Percentiles rank a stretch among this genome's conserved stretches.
phyloP scores from a whole-genome alignment of 1,139 yeast species.

The Scheffersomyces segobiensis region DNA sequence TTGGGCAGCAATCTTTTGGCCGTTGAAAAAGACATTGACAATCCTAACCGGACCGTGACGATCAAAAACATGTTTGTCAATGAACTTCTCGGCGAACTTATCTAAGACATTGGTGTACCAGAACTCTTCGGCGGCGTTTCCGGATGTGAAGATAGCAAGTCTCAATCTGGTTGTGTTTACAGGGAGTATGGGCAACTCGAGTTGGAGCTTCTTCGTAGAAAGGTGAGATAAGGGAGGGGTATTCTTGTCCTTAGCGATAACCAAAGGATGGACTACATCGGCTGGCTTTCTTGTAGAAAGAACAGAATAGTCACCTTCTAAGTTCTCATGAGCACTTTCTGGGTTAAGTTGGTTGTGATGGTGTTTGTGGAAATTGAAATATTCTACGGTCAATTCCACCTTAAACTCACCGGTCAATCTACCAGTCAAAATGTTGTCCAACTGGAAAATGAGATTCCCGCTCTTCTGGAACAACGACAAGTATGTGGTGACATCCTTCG shows the following conservation, averaged over 20 bases:
- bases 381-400: slow-evolving; percentile 52
- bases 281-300: slow-evolving; percentile 31
- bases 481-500: slow-evolving; percentile 68
- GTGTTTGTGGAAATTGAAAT: slow-evolving; percentile 34
- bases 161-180: slow-evolving; percentile 58
- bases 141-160: slow-evolving; percentile 66
- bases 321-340: background rate
- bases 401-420: slow-evolving; percentile 63
- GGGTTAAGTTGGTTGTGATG: background rate
- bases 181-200: slow-evolving; percentile 41
- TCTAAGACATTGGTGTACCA: slow-evolving; percentile 74
- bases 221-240: slow-evolving; percentile 43
- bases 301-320: slow-evolving; percentile 8
- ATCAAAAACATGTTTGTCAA: slow-evolving; percentile 26
- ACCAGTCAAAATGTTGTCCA: slow-evolving; percentile 64
- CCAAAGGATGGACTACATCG: slow-evolving; percentile 32
- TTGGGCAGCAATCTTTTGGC: slow-evolving; percentile 46
- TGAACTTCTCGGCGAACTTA: slow-evolving; percentile 14
- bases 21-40: slow-evolving; percentile 53
- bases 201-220: slow-evolving; percentile 38
- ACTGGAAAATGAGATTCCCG: slow-evolving; percentile 42
- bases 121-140: slow-evolving; percentile 79
- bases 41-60: slow-evolving; percentile 70
- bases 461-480: slow-evolving; percentile 47
- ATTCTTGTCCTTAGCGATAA: slow-evolving; percentile 9